Percentiles rank a stretch among this genome's conserved stretches.
Evolutionary conservation across 345 rosid species (phyloP).

Genomic region (Geranium rotundifolium): DNA sequence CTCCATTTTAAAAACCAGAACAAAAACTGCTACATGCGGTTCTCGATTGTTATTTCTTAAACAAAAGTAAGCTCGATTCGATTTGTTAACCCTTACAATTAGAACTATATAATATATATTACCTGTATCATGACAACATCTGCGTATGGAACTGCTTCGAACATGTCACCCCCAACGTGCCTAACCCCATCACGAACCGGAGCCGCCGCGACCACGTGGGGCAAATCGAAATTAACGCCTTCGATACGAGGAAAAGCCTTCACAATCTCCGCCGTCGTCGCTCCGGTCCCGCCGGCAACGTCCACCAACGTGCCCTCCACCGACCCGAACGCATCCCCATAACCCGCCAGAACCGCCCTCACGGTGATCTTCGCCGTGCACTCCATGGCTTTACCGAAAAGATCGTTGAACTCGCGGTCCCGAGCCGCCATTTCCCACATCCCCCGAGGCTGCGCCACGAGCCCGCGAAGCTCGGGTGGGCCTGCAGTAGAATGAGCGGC

Average conservation of each 20-base stretch:
- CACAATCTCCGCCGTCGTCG: conserved; percentile 5
- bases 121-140: not conserved
- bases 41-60: no score
- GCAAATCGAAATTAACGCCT: conserved; percentile 10
- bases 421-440: not conserved
- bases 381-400: no score
- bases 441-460: conserved; percentile 21
- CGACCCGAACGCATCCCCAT: conserved; percentile 10
- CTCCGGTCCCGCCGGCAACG: conserved; percentile 19
- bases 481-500: conserved; percentile 19
- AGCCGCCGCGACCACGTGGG: conserved; percentile 2
- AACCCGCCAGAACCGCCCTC: not conserved
- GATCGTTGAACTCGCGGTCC: not conserved
- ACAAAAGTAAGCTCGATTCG: no score
- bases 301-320: conserved; percentile 7
- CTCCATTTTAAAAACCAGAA: no score
- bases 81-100: no score
- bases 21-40: no score
- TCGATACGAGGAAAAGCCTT: conserved; percentile 13
- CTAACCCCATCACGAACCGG: not conserved
- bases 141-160: not conserved
- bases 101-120: no score
- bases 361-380: conserved; percentile 2
- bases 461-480: conserved; percentile 11
- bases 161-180: not conserved